Base-by-base conservation (phyloP, 2,329 filamentous ascomycete genomes). In the Zasmidium citrigriseum region DNA sequence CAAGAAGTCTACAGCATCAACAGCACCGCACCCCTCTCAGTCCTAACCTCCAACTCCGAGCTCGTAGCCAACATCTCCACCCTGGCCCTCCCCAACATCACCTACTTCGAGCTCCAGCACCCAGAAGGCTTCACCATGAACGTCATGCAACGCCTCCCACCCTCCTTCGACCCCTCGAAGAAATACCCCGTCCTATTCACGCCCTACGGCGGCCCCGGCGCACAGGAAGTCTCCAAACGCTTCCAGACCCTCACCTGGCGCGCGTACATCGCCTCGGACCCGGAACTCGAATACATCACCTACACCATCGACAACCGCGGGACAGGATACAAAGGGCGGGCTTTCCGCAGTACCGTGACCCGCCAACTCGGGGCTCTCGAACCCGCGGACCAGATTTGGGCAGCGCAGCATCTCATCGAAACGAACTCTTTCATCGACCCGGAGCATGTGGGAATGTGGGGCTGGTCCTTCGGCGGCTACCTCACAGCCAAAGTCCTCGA, bases 401-500 rank as follows among this genome's bases (percentile, higher is more conserved):
- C 86, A 0, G 87, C 86, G 0, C 76, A 81, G 58, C 72, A 85
- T 67, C 77, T 88, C 2, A 76, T 79, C 0, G 70, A 75, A 27
- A 75, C 77, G 57, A 76, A 82, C 58, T 55, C 73, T 0, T 89
- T 80, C 69, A 78, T 89, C 57, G 83, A 89, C 67, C 71, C 75
- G 1, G 71, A 81, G 11, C 82, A 86, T 66, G 79, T 89, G 14
- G 86, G 82, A 44, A 89, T 89, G 68, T 89, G 83, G 77, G 87
- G 87, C 1, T 89, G 85, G 86, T 86, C 83, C 0, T 89, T 83
- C 64, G 87, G 87, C 12, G 87, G 87, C 1, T 90, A 87, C 66
- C 78, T 90, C 1, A 80, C 84, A 0, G 76, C 84, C 52, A 90
- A 90, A 75, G 86, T 88, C 0, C 76, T 90, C 7, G 87, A 90